These are phyloP conservation scores for Suhomyces bokatorum DNA, from an alignment of 1,139 yeast species.

Conservation along the genomic window DNA sequence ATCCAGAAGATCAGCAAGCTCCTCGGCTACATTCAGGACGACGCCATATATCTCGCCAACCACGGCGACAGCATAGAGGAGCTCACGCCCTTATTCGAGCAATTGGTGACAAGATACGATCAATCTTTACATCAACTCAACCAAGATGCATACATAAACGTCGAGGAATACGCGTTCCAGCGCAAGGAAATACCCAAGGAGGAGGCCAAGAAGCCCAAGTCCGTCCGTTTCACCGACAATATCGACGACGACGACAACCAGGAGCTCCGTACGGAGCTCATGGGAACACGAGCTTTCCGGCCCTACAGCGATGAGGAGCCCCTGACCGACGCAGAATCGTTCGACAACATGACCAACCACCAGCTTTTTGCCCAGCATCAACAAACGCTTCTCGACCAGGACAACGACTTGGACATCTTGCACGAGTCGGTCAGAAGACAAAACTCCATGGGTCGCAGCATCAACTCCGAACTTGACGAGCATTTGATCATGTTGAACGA, in stretches of 20 bases:
- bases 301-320: slow-evolving; percentile 19
- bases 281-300: slow-evolving; percentile 20
- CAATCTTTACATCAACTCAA: slow-evolving; percentile 23
- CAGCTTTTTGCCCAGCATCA: slow-evolving; percentile 68
- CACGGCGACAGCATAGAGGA: slow-evolving; percentile 3
- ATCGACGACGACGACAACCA: slow-evolving; percentile 26
- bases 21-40: slow-evolving; percentile 35
- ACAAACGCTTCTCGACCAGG: slow-evolving; percentile 64
- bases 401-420: slow-evolving; percentile 56
- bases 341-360: slow-evolving; percentile 42
- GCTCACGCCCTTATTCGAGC: slow-evolving; percentile 15
- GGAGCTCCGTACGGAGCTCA: slow-evolving; percentile 18
- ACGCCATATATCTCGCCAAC: slow-evolving; percentile 20
- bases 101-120: slow-evolving; percentile 20
- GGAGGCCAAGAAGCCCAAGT: slow-evolving; percentile 27
- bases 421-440: slow-evolving; percentile 66
- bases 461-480: slow-evolving; percentile 65
- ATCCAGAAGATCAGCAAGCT: slow-evolving; percentile 38
- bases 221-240: slow-evolving; percentile 56
- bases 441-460: slow-evolving; percentile 61
- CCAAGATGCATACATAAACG: slow-evolving; percentile 34
- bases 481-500: slow-evolving; percentile 72
- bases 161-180: slow-evolving; percentile 37
- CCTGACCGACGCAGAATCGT: slow-evolving; percentile 20
- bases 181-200: slow-evolving; percentile 7